Evolutionary conservation across 1,139 yeast genomes (phyloP), one percentile per base, ranked within the genome.

Genomic region (Taiozyma onychis): DNA sequence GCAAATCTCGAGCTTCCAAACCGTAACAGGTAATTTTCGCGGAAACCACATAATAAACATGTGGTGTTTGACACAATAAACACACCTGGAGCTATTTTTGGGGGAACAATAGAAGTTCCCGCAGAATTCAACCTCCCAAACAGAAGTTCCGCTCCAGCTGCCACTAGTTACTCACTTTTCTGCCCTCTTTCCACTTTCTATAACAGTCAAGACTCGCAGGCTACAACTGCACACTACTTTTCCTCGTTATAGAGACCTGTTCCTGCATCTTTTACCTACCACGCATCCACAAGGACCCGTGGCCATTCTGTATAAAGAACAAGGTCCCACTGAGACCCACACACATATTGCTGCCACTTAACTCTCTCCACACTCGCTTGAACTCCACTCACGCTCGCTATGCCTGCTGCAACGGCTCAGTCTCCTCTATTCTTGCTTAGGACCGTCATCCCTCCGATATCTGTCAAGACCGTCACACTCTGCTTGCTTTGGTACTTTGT

Each of bases 401-500:
- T 37, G 41, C 24, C 24, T 10, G 30, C 16, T 41, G 11, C 30
- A 21, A 11, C 2, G 13, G 3, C 11, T 5, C 24, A 14, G 18
- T 16, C 30, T n/a, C 16, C 43, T 11, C 16, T 41, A 32, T 16
- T 16, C 1, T 11, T 16, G 24, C 14, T 37, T 28, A 14, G n/a
- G 18, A 21, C 32, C 18, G 16, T 44, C 7, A 26, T 45, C 10
- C 52, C 55, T 32, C 48, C 54, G n/a, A 45, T 56, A 35, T 52
- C 58, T 30, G 10, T 60, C 4, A 69, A 66, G 43, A 71, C 78
- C 32, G 68, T 78, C 5, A 49, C 67, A 9, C 66, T 88, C 44
- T 93, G 98, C 67, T 62, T 78, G 7, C 64, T 79, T 46, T 93
- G 98, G 98, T 93, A 93, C 67, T 61, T 80, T 24, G 77, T 87